Base-by-base conservation (phyloP, 352 stramenopile genomes). In the Globisporangium uncinulatum region DNA sequence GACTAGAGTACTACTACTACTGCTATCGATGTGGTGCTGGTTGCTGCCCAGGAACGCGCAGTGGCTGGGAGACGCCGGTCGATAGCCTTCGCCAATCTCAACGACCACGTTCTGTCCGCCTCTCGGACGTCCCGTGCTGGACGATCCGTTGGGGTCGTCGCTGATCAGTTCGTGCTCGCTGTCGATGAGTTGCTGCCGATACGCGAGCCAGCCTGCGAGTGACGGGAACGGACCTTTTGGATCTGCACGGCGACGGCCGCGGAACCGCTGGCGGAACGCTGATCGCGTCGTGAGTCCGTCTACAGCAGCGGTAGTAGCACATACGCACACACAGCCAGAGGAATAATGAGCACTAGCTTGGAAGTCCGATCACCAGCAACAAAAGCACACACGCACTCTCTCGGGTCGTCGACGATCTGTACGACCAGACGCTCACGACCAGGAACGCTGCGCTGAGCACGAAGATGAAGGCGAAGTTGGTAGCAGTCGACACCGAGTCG, bases 181-280 rank as follows among this genome's bases (percentile, higher is more conserved):
- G 24, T 76, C 61, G 31, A 83, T 83, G 37, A 83, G 75, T 21
- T 76, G 73, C 56, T 77, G 66, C 1, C 64, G 68, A 45, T 81
- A 63, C 24, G 68, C 72, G 13, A 61, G 73, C 75, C 75, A 86
- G 42, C 73, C 73, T 0, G 54, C 61, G 42, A 86, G 66, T 14
- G 63, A 6, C 17, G 31, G 48, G 48, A 54, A 43, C 48, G 48
- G 48, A 41, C 48, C 48, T 39, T n/a, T 42, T 6, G 48, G 48
- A 4, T 61, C 17, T 77, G 62, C 20, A 62, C 59, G 20, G 20
- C 6, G 13, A 24, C n/a, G 41, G 8, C 66, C 67, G 5, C 74
- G 67, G 10, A 37, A 48, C 37, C 44, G 37, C 51, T 42, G 39
- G 6, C 32, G 19, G 31, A n/a, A 53, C 43, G 47, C 50, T 50